These are phyloP conservation scores for Oehlia diaphana DNA, from an alignment of 192 early-diverging fungal species.

Conservation along the genomic window DNA sequence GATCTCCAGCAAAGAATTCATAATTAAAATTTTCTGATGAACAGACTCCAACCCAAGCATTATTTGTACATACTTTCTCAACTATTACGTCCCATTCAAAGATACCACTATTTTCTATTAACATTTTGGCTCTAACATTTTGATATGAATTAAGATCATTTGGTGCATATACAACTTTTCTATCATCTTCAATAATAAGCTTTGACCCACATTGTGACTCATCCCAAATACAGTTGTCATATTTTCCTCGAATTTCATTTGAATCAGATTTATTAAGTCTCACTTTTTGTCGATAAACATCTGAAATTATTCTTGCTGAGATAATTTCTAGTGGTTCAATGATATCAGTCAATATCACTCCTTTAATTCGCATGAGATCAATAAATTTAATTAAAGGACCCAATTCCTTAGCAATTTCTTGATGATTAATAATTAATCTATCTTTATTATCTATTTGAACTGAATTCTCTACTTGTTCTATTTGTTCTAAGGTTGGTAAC, in stretches of 20 bases:
- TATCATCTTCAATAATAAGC: not conserved
- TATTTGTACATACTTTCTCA: not conserved
- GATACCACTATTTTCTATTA: not conserved
- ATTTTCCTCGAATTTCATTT: not conserved
- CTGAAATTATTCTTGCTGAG: not conserved
- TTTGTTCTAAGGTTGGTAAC: too few relatives aligned
- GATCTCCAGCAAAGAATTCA: too few relatives aligned
- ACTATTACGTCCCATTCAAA: not conserved
- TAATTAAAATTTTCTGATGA: too few relatives aligned
- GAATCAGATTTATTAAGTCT: not conserved
- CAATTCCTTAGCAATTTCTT: not conserved
- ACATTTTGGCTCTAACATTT: not conserved
- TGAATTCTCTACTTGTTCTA: too few relatives aligned
- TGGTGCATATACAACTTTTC: not conserved
- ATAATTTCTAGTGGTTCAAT: not conserved
- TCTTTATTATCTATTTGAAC: too few relatives aligned
- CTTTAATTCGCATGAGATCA: not conserved
- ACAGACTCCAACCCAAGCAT: not conserved
- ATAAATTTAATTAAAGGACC: not conserved
- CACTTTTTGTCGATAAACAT: not conserved
- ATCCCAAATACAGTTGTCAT: not conserved
- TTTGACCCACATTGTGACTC: not conserved
- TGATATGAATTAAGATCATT: too few relatives aligned
- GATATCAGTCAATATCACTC: not conserved
- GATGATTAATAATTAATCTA: too few relatives aligned